A percentile compares a stretch with the other conserved stretches of the same genome.
Conservation (phyloP, 805 yeast genomes). For the Sugiyamaella valdiviana region DNA sequence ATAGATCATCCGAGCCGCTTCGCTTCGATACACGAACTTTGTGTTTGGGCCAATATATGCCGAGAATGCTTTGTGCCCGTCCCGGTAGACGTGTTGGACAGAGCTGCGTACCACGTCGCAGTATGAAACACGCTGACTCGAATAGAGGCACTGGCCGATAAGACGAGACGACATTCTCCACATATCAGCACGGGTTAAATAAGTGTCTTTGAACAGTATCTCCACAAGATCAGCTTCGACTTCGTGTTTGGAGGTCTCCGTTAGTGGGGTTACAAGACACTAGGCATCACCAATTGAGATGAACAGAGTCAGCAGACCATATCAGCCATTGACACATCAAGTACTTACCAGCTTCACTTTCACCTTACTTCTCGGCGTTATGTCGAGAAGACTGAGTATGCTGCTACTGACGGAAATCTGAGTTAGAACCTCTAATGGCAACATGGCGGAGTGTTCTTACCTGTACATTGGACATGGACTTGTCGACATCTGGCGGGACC, state of each 20-base stretch:
- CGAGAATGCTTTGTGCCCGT: constrained; percentile 65
- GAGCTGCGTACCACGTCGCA: constrained; percentile 58
- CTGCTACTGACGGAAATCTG: constrained; percentile 12
- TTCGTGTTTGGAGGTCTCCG: not conserved
- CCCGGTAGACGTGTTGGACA: constrained; percentile 56
- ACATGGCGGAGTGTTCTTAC: constrained; percentile 9
- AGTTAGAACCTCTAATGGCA: constrained; percentile 1
- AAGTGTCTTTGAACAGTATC: constrained; percentile 69
- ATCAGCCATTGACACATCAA: too few relatives aligned
- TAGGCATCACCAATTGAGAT: too few relatives aligned
- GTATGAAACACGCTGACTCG: constrained; percentile 58
- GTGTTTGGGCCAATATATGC: constrained; percentile 71
- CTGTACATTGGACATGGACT: constrained; percentile 21
- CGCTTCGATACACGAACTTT: constrained; percentile 80
- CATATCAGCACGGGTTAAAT: constrained; percentile 85
- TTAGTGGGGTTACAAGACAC: too few relatives aligned
- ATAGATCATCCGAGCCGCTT: constrained; percentile 76
- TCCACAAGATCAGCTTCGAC: constrained; percentile 82
- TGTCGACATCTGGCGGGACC: constrained; percentile 15
- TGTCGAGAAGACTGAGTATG: constrained; percentile 38
- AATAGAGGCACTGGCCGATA: constrained; percentile 57
- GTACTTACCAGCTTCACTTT: constrained; percentile 40
- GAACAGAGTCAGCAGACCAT: too few relatives aligned
- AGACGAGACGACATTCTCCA: constrained; percentile 70
- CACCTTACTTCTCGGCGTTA: constrained; percentile 64